Conservation (phyloP, 2,329 filamentous ascomycete genomes). For the Ceratocystis smalleyi region DNA sequence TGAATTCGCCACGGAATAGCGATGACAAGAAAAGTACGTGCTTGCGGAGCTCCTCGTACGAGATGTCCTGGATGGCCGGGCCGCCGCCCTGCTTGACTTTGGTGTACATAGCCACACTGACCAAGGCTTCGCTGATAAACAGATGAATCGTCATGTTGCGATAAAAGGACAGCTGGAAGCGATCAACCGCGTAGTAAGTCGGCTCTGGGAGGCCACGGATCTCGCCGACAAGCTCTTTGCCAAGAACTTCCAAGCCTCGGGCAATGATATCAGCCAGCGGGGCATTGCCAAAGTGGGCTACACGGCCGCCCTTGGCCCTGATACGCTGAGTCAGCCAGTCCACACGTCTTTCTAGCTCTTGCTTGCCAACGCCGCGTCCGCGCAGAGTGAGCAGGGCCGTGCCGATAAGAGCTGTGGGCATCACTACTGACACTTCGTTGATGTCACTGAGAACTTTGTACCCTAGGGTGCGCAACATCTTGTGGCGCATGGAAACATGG, state of each 20-base stretch:
- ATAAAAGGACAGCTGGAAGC: constrained; percentile 96
- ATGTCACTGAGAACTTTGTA: constrained; percentile 90
- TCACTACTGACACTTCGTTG: constrained; percentile 89
- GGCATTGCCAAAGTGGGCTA: constrained; percentile 78
- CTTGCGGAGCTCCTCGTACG: constrained; percentile 53
- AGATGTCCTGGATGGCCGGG: constrained; percentile 61
- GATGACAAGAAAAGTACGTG: constrained; percentile 85
- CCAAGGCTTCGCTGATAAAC: constrained; percentile 83
- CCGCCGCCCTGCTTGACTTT: constrained; percentile 83
- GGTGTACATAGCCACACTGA: constrained; percentile 81
- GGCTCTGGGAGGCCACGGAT: constrained; percentile 70
- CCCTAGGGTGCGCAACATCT: constrained; percentile 69
- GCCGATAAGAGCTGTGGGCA: constrained; percentile 92
- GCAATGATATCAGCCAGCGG: constrained; percentile 72
- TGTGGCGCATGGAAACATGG: constrained; percentile 44
- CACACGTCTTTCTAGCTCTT: constrained; percentile 70
- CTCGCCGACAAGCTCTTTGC: constrained; percentile 70
- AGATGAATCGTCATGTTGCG: constrained; percentile 98
- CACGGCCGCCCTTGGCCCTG: constrained; percentile 70
- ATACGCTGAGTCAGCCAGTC: constrained; percentile 80
- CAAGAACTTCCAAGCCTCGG: constrained; percentile 78
- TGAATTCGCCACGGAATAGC: constrained; percentile 91
- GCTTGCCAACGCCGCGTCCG: constrained; percentile 77
- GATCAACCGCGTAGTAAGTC: constrained; percentile 86
- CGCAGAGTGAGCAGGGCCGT: constrained; percentile 83